Percentiles rank a stretch among this genome's conserved stretches.
phyloP scores from a whole-genome alignment of 495 filamentous ascomycete genomes.

The Lichenothelia convexa region DNA sequence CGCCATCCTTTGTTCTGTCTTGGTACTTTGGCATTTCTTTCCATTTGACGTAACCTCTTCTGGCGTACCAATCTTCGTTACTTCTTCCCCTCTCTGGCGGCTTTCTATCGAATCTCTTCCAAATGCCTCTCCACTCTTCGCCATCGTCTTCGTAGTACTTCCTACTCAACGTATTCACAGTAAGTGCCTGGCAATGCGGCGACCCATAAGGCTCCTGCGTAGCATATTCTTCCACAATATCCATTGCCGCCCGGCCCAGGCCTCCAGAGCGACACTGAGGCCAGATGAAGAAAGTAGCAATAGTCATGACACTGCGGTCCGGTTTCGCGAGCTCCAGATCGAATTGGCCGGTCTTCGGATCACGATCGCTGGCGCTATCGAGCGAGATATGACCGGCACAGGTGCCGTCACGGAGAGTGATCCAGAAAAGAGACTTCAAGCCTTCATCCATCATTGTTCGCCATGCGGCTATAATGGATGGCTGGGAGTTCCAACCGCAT shows the following conservation, averaged over 20 bases:
- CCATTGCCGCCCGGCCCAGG: slow-evolving; percentile 1
- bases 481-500: slow-evolving; percentile 1
- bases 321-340: neutral
- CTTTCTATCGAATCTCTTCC: neutral
- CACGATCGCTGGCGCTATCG: neutral
- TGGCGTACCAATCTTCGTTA: slow-evolving; percentile 1
- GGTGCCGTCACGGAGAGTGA: neutral
- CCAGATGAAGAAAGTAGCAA: slow-evolving; percentile 3
- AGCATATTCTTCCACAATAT: slow-evolving; percentile 1
- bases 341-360: too few species aligned
- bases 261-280: neutral
- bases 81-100: slow-evolving; percentile 1
- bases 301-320: slow-evolving; percentile 1
- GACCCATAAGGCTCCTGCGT: slow-evolving; percentile 2
- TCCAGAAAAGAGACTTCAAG: slow-evolving; percentile 3
- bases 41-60: slow-evolving; percentile 1
- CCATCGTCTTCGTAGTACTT: slow-evolving; percentile 1
- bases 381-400: slow-evolving; percentile 3
- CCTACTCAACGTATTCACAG: neutral
- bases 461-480: slow-evolving; percentile 1
- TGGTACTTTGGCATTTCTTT: slow-evolving; percentile 2
- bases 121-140: slow-evolving; percentile 1
- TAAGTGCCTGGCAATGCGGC: slow-evolving; percentile 1
- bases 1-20: neutral
- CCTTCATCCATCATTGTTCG: neutral